Base-by-base conservation (phyloP, 345 rosid species). In the Syzygium aromaticum region DNA sequence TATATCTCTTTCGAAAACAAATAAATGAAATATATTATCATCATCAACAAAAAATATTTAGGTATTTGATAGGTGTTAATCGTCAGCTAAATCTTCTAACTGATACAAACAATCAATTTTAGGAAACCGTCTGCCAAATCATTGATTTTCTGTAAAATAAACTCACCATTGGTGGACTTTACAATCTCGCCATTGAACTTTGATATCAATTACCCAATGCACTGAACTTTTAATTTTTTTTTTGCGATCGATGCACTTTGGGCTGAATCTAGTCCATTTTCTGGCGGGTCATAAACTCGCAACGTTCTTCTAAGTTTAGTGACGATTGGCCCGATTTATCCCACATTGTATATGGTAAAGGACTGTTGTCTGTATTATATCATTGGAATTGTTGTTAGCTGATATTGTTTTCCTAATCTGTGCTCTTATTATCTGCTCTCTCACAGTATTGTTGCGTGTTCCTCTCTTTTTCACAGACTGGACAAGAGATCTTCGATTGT, bases 401-500 rank as follows among this genome's bases (percentile, higher is more conserved):
- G 85, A 25, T 78, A 56, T 27, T n/a, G 23, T 33, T 19, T 87
- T n/a, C 73, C 8, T 64, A 46, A 54, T 19, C 40, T 17, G 52
- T 51, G 52, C 84, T 84, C 40, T 43, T 6, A 10, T 84, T 52
- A n/a, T 52, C 40, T 23, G 38, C 61, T 85, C 27, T 73, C 80
- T 33, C 80, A 19, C 80, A 17, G 80, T 73, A 73, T 73, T 73
- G 49, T 73, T 73, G 49, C 2, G 25, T 73, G 49, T 17, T 52
- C 82, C 59, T 88, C 51, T 19, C 54, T 57, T 73, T 87, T 51
- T 85, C 91, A 92, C 95, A 98, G 99, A 89, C 88, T 95, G 93
- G 95, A 96, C 83, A 95, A 92, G 86, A 92, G 95, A 90, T 87
- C 90, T 85, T 93, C 96, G 38, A 86, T 94, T 54, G 30, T 93